Percentiles rank a stretch among this genome's conserved stretches.
Conservation (phyloP, 2,329 filamentous ascomycete species). For the Macrophomina tecta region DNA sequence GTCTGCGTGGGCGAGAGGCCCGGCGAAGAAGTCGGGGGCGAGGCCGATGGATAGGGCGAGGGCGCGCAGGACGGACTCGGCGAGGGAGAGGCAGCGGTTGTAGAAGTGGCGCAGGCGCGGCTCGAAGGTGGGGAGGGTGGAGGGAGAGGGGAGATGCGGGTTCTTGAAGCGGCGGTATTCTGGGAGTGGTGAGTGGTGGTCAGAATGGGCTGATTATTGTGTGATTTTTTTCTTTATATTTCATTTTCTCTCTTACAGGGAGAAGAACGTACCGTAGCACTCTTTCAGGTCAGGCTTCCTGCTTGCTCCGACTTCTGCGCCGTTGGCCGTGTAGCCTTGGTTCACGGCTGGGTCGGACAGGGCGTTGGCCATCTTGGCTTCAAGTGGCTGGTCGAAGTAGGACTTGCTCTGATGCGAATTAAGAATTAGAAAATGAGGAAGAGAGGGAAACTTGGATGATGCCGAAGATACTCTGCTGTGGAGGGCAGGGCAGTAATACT, state of each 20-base stretch:
- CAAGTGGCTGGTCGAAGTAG: constrained; percentile 46
- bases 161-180: constrained; percentile 68
- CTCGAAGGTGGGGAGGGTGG: constrained; percentile 59
- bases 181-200: background rate
- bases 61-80: constrained; percentile 80
- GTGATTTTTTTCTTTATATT: background rate
- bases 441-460: too few relatives aligned
- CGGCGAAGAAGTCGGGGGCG: constrained; percentile 75
- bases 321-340: constrained; percentile 54
- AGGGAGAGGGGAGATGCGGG: constrained; percentile 69
- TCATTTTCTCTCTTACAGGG: background rate
- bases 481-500: too few relatives aligned
- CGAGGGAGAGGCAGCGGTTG: constrained; percentile 72
- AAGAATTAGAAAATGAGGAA: too few relatives aligned
- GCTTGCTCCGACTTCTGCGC: constrained; percentile 48
- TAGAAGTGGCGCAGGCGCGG: constrained; percentile 79
- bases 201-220: too few relatives aligned
- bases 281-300: constrained; percentile 59
- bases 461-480: too few relatives aligned
- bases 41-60: constrained; percentile 83
- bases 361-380: constrained; percentile 45
- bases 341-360: constrained; percentile 55
- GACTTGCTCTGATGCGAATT: constrained; percentile 37
- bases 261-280: constrained; percentile 46
- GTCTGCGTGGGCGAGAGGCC: constrained; percentile 65